phyloP scores from a whole-genome alignment of 768 basidiomycete genomes.

The Lactarius tabidus region DNA sequence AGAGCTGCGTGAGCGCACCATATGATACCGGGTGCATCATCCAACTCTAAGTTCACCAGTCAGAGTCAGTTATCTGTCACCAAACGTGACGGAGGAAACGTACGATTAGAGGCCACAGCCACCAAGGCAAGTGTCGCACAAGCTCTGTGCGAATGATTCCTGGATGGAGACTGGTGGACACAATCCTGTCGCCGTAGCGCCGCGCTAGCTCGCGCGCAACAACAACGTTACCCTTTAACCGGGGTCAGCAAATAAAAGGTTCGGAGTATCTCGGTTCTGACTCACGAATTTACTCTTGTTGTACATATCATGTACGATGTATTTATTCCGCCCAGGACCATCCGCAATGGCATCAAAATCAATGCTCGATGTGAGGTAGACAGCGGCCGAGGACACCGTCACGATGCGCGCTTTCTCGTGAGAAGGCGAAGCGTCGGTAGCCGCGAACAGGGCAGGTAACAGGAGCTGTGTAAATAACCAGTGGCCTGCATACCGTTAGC shows the following conservation, averaged over 20 bases:
- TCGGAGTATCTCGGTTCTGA: neutral
- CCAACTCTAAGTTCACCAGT: neutral
- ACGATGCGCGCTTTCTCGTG: too few species aligned
- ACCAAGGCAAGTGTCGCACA: conserved; percentile 2
- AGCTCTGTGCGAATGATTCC: conserved; percentile 17
- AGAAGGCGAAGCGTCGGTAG: conserved; percentile 38
- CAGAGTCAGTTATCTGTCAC: neutral
- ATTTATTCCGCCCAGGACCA: conserved; percentile 26
- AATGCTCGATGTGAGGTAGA: conserved; percentile 33
- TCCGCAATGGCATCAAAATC: conserved; percentile 39
- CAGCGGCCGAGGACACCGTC: conserved; percentile 42
- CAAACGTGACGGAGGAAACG: neutral
- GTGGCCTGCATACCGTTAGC: conserved; percentile 41
- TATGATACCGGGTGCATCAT: conserved; percentile 6
- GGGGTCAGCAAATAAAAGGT: neutral
- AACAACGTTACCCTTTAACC: conserved; percentile 38
- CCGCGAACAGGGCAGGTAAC: conserved; percentile 43
- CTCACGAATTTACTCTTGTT: conserved; percentile 45
- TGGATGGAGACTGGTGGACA: conserved; percentile 46
- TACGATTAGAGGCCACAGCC: neutral
- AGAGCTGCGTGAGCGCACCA: conserved; percentile 45
- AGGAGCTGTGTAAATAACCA: conserved; percentile 55
- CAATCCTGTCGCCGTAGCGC: conserved; percentile 44
- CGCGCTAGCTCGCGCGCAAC: conserved; percentile 44
- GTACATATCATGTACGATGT: conserved; percentile 24